Evolutionary conservation across 2,329 filamentous ascomycete species (phyloP).

Genomic region (Aspergillus bombycis): DNA sequence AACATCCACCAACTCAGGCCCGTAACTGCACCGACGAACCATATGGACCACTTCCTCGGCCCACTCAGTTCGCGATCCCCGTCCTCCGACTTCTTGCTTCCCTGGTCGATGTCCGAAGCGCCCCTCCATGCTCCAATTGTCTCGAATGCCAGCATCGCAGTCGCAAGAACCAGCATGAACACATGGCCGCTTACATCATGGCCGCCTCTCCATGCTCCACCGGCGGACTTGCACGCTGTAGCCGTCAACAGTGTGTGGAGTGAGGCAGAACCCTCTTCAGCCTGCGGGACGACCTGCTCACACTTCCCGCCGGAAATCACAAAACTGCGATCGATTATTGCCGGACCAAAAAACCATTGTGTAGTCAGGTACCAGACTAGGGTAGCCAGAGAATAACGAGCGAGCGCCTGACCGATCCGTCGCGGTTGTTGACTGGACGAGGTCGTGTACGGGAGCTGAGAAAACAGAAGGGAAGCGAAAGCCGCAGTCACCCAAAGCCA

Average conservation of each 20-base stretch:
- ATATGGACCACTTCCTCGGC: slow-evolving; percentile 59
- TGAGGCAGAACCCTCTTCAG: slow-evolving; percentile 29
- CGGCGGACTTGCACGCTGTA: slow-evolving; percentile 78
- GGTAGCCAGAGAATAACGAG: slow-evolving; percentile 75
- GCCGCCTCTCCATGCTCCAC: slow-evolving; percentile 86
- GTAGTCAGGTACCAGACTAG: slow-evolving; percentile 82
- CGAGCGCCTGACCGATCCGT: slow-evolving; percentile 59
- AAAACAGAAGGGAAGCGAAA: slow-evolving; percentile 70
- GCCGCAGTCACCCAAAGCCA: slow-evolving; percentile 88
- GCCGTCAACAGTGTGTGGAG: slow-evolving; percentile 64
- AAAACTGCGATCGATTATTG: slow-evolving; percentile 88
- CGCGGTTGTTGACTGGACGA: slow-evolving; percentile 47
- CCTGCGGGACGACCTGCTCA: slow-evolving; percentile 59
- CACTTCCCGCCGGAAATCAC: slow-evolving; percentile 86
- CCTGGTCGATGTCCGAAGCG: slow-evolving; percentile 54
- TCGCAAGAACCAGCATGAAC: slow-evolving; percentile 85
- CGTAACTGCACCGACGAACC: slow-evolving; percentile 60
- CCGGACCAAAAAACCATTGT: slow-evolving; percentile 94
- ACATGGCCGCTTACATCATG: slow-evolving; percentile 97
- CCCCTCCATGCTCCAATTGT: slow-evolving; percentile 58
- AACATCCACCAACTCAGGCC: slow-evolving; percentile 90
- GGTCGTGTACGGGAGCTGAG: slow-evolving; percentile 62
- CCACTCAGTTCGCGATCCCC: slow-evolving; percentile 46
- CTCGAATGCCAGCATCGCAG: slow-evolving; percentile 80
- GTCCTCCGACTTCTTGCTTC: slow-evolving; percentile 30